These are phyloP conservation scores for Solanum virginianum DNA, from an alignment of 257 asterid genomes.

Conservation along the genomic window DNA sequence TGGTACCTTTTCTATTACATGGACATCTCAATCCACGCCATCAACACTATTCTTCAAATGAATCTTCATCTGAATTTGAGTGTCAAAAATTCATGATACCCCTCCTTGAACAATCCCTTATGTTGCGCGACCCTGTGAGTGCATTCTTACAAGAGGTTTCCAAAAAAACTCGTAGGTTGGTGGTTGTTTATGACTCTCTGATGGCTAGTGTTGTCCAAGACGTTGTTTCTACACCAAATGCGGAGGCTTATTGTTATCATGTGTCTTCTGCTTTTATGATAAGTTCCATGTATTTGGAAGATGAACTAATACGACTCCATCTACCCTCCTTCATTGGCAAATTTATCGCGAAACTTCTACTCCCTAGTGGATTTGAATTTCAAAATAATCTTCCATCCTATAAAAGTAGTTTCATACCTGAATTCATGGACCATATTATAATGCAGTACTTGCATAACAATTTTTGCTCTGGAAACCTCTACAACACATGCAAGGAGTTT, in stretches of 20 bases:
- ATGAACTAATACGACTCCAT: background rate
- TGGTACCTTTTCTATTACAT: background rate
- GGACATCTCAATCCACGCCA: background rate
- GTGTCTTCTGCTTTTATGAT: background rate
- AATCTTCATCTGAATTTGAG: background rate
- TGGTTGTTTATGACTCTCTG: background rate
- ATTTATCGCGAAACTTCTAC: background rate
- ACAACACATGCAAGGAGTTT: background rate
- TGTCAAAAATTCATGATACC: background rate
- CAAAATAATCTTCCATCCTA: background rate
- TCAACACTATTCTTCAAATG: background rate
- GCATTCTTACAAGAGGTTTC: background rate
- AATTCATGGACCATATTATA: background rate
- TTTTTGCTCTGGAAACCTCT: background rate
- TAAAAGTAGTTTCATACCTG: background rate
- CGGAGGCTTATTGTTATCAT: background rate
- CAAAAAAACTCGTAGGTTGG: background rate
- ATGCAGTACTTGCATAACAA: background rate
- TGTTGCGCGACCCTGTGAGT: background rate
- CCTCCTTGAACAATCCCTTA: background rate
- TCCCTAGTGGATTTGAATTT: background rate
- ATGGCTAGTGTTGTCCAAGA: background rate
- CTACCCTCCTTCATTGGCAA: background rate
- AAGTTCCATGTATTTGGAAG: background rate
- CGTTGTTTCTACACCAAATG: background rate